Evolutionary conservation across 331 rosid species (phyloP).

Genomic region (Ulmus americana): DNA sequence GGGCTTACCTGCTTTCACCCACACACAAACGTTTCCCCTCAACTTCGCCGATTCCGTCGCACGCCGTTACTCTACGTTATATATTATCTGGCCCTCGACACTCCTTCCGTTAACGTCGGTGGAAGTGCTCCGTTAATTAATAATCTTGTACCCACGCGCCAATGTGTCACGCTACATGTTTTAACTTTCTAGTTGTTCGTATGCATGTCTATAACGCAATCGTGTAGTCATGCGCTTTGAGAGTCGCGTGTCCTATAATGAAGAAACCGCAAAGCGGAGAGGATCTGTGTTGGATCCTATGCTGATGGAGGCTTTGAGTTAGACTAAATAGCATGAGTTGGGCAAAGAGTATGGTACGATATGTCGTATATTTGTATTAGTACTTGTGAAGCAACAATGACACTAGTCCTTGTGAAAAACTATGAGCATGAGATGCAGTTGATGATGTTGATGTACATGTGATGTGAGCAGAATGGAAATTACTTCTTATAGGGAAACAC

Average conservation of each 20-base stretch:
- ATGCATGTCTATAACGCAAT: not conserved
- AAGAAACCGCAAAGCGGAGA: not conserved
- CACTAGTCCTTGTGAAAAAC: too few relatives aligned
- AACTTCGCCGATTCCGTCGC: not conserved
- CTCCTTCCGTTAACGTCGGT: constrained; percentile 40
- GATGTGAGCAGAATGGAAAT: too few relatives aligned
- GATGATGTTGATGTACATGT: too few relatives aligned
- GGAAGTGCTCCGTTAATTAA: constrained; percentile 11
- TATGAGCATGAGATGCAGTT: too few relatives aligned
- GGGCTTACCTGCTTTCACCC: constrained; percentile 8
- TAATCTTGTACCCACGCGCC: not conserved
- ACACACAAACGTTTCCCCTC: constrained; percentile 13
- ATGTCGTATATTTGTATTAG: too few relatives aligned
- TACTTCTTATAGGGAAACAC: too few relatives aligned
- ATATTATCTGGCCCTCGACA: constrained; percentile 1
- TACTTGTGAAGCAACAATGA: too few relatives aligned
- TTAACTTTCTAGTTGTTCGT: not conserved
- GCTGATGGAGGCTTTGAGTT: not conserved
- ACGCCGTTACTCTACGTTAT: constrained; percentile 15
- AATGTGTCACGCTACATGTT: not conserved
- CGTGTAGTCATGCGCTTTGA: not conserved
- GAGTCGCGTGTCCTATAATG: not conserved
- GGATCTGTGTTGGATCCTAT: constrained; percentile 18
- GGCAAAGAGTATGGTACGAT: too few relatives aligned
- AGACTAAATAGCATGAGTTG: too few relatives aligned